Base-by-base conservation (phyloP, 2,329 filamentous ascomycete species). In the Arthrobotrys pseudoclavata region DNA sequence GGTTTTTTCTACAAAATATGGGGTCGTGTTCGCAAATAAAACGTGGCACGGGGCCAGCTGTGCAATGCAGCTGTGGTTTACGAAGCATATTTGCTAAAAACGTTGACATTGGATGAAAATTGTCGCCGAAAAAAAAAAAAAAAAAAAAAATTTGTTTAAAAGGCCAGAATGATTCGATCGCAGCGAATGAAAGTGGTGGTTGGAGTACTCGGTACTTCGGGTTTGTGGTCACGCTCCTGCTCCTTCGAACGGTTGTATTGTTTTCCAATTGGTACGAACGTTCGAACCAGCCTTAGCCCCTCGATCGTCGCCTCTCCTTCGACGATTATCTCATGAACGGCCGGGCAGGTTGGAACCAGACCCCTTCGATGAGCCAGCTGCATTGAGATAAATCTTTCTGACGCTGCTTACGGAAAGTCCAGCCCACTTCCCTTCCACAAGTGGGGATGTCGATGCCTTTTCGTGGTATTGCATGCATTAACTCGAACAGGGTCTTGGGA, bases 341-440 rank as follows among this genome's bases (percentile, higher is more conserved):
- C 37, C 37, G 15, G 37, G 37, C 37, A 40, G 12, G 37, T 15
- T 40, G 37, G 7, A 34, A 34, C 29, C 18, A 4, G 1, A n/a
- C n/a, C 6, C 15, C 6, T 55, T 63, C 47, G 47, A 64, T 64
- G 52, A 45, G 42, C 42, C 6, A 42, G 47, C 29, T 48, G 53
- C 45, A 61, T 70, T 62, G 26, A 26, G 26, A 64, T 47, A 26
- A 40, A 12, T 37, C 9, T 18, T 29, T n/a, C 24, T 60, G 45
- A 69, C 34, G n/a, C 68, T 34, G 34, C 3, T 37, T 66, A 24
- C 42, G 69, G 69, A 40, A 74, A 37, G 69, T 74, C 50, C 69
- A 74, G 29, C 48, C 69, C 48, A 18, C n/a, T 13, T 15, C n/a
- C 18, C 37, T 9, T 10, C 22, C 52, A 26, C 22, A 26, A 13